Percentiles rank a stretch among this genome's conserved stretches.
Evolutionary conservation across 805 yeast species (phyloP).

Genomic region (Metschnikowia rubicola): DNA sequence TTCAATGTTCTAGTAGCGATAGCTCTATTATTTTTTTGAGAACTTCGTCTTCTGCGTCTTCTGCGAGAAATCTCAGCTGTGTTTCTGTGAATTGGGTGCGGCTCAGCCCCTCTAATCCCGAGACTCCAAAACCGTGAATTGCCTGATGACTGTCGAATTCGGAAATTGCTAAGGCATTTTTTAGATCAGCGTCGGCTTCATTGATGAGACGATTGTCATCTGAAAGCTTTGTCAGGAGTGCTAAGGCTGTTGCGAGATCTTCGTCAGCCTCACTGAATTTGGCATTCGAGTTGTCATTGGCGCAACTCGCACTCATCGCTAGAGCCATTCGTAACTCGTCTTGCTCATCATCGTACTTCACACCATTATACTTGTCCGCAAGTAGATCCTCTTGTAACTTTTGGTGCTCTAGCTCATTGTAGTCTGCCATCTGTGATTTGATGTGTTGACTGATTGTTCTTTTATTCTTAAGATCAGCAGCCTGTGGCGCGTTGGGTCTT

Average conservation of each 20-base stretch:
- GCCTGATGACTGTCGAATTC: conserved; percentile 9
- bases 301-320: conserved; percentile 20
- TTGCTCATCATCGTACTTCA: conserved; percentile 24
- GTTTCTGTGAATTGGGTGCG: not conserved
- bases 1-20: conserved; percentile 17
- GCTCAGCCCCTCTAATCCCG: conserved; percentile 2
- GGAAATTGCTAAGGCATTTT: conserved; percentile 8
- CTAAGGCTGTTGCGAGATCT: conserved; percentile 22
- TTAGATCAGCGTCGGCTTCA: not conserved
- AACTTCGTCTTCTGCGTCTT: conserved; percentile 18
- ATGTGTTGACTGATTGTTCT: conserved; percentile 20
- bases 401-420: conserved; percentile 27
- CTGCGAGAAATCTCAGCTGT: too few relatives aligned
- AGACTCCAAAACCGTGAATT: conserved; percentile 2
- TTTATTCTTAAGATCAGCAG: conserved; percentile 10
- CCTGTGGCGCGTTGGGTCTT: conserved; percentile 17
- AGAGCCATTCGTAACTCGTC: conserved; percentile 27
- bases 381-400: conserved; percentile 23
- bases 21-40: conserved; percentile 19
- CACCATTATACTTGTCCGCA: conserved; percentile 48
- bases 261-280: conserved; percentile 18
- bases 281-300: conserved; percentile 6
- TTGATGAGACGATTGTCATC: not conserved
- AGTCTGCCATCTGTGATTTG: conserved; percentile 36
- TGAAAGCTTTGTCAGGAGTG: conserved; percentile 6